Evolutionary conservation across 805 yeast genomes (phyloP).

Genomic region (Wickerhamomyces xylosicus): DNA sequence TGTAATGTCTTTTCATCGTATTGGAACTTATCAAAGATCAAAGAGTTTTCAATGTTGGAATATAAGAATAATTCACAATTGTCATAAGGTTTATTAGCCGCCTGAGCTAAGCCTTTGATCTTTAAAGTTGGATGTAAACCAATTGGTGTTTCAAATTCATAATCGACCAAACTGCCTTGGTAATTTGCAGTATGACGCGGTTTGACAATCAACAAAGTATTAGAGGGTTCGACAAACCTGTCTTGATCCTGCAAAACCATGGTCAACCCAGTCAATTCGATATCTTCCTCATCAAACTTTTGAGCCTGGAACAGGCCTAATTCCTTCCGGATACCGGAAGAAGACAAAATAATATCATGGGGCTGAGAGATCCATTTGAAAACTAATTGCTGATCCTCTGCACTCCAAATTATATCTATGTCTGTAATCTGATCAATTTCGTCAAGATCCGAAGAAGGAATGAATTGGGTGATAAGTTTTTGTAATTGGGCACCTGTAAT

Average conservation of each 20-base stretch:
- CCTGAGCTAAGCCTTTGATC: slow-evolving; percentile 8
- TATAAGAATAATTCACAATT: slow-evolving; percentile 34
- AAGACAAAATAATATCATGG: slow-evolving; percentile 7
- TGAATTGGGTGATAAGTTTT: too few species aligned
- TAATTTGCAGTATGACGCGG: slow-evolving; percentile 15
- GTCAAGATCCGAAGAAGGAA: slow-evolving; percentile 9
- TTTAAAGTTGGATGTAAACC: slow-evolving; percentile 28
- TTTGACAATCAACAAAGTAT: slow-evolving; percentile 15
- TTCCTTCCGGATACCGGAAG: slow-evolving; percentile 12
- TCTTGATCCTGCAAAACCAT: slow-evolving; percentile 9
- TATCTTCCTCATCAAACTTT: slow-evolving; percentile 7
- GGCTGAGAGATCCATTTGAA: slow-evolving; percentile 15
- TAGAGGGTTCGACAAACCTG: slow-evolving; percentile 11
- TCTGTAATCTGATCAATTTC: slow-evolving; percentile 12
- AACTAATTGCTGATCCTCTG: slow-evolving; percentile 3
- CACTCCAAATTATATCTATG: slow-evolving; percentile 11
- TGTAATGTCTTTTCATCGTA: slow-evolving; percentile 23
- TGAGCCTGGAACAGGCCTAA: slow-evolving; percentile 15
- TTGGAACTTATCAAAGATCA: slow-evolving; percentile 50
- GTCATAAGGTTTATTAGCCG: slow-evolving; percentile 5
- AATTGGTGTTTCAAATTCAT: slow-evolving; percentile 16
- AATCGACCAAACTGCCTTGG: neutral
- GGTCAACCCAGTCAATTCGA: slow-evolving; percentile 16
- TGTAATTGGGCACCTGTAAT: slow-evolving; percentile 9
- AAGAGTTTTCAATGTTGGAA: slow-evolving; percentile 31